Evolutionary conservation across 2,329 filamentous ascomycete genomes (phyloP), one percentile per base, ranked within the genome.

Genomic region (Metarhizium rileyi): DNA sequence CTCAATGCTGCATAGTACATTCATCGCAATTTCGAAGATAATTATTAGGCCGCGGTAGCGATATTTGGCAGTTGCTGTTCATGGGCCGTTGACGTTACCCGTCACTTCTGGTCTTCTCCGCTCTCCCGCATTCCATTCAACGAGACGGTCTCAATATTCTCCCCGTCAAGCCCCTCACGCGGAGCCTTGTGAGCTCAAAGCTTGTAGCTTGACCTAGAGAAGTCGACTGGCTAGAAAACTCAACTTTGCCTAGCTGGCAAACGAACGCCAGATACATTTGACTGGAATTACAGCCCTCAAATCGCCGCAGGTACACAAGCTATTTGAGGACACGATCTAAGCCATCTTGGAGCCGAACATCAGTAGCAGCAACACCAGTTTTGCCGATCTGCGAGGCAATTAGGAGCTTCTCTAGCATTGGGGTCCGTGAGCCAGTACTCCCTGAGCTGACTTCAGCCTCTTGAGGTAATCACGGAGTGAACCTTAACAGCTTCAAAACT

Each of bases 81-180:
- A 7, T n/a, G 22, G 14, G 27, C 28, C 25, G 28, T 46, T 20
- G 43, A 27, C 36, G 35, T 22, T 20, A 5, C 36, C 35, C 46
- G 41, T n/a, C 47, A 16, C 35, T 20, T 40, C 28, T 20, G 45
- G 44, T 38, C 44, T 25, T 44, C 22, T 42, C 26, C 44, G 27
- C 40, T 26, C 47, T 46, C 44, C 47, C 50, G 38, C 50, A 47
- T 44, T 52, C 40, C 50, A 18, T 47, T 41, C 44, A 50, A 30
- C 23, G n/a, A 45, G 8, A 52, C 23, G n/a, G 27, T 36, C 42
- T 51, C 42, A 28, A 45, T 26, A 30, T 44, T 20, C 33, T 30
- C 33, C 26, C 25, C 23, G 16, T 14, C 9, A 25, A 40, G 23
- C 43, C 28, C 43, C 43, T 52, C 36, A 9, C 28, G 18, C 38